Evolutionary conservation across 2,329 filamentous ascomycete species (phyloP).

Genomic region (Clonostachys chloroleuca): DNA sequence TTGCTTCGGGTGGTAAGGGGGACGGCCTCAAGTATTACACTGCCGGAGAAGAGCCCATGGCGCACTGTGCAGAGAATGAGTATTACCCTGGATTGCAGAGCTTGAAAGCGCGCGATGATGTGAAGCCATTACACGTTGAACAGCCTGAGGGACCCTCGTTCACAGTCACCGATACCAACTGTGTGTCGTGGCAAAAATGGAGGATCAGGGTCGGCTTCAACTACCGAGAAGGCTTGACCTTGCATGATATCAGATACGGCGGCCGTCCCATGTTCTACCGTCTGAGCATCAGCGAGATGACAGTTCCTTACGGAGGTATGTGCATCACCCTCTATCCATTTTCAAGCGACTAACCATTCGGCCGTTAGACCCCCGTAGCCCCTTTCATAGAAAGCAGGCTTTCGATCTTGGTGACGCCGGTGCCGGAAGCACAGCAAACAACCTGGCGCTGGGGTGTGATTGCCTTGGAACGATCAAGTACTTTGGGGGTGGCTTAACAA

Average conservation of each 20-base stretch:
- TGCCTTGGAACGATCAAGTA: conserved; percentile 47
- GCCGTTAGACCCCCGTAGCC: conserved; percentile 45
- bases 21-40: neutral
- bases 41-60: neutral
- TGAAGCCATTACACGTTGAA: conserved; percentile 10
- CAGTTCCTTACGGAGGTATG: conserved; percentile 61
- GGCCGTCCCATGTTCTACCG: conserved; percentile 58
- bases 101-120: conserved; percentile 6
- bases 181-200: conserved; percentile 54
- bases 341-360: neutral
- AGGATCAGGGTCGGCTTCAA: conserved; percentile 61
- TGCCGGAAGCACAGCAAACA: conserved; percentile 60
- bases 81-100: conserved; percentile 11
- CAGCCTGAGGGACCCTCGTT: conserved; percentile 15
- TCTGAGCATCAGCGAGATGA: conserved; percentile 62
- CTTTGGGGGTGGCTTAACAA: conserved; percentile 13
- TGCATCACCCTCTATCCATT: conserved; percentile 6
- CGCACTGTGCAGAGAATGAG: conserved; percentile 3
- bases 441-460: conserved; percentile 63
- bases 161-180: conserved; percentile 9
- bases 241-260: conserved; percentile 61
- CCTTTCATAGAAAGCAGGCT: conserved; percentile 62
- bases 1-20: neutral
- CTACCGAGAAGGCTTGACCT: conserved; percentile 57
- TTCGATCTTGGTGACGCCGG: conserved; percentile 68